phyloP scores from a whole-genome alignment of 345 rosid species.

The Boechera divaricarpa region DNA sequence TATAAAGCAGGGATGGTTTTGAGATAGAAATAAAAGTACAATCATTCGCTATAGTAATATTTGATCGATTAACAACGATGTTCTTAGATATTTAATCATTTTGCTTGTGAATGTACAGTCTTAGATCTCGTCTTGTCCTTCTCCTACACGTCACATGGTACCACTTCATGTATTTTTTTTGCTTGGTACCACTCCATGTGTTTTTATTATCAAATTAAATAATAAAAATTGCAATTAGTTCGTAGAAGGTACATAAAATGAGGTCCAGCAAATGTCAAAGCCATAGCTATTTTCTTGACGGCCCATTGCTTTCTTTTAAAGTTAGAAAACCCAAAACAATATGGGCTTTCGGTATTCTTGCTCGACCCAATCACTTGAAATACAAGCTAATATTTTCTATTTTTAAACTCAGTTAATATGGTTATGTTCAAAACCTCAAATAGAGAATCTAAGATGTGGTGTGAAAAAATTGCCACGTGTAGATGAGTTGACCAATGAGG shows the following conservation, averaged over 20 bases:
- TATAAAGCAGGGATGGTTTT: background rate
- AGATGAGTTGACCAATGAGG: conserved; percentile 36
- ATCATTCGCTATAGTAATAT: background rate
- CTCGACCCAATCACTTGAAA: background rate
- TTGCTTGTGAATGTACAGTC: conserved; percentile 24
- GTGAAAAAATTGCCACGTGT: conserved; percentile 36
- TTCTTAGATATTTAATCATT: conserved; percentile 16
- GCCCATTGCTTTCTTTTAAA: background rate
- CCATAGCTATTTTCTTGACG: background rate
- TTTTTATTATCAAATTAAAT: background rate
- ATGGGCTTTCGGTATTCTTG: background rate
- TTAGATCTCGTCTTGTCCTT: conserved; percentile 30
- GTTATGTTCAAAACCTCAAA: background rate
- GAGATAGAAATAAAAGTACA: background rate
- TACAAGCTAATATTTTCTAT: background rate
- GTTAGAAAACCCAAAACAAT: background rate
- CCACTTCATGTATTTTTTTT: conserved; percentile 35
- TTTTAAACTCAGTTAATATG: background rate
- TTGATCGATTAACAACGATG: background rate
- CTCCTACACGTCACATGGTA: conserved; percentile 31
- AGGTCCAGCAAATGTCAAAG: background rate
- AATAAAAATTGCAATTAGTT: background rate
- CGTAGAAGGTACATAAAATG: background rate
- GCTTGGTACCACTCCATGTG: conserved; percentile 28
- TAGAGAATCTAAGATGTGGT: conserved; percentile 42